Base-by-base conservation (phyloP, 768 basidiomycete genomes). In the Piloderma croceum region DNA sequence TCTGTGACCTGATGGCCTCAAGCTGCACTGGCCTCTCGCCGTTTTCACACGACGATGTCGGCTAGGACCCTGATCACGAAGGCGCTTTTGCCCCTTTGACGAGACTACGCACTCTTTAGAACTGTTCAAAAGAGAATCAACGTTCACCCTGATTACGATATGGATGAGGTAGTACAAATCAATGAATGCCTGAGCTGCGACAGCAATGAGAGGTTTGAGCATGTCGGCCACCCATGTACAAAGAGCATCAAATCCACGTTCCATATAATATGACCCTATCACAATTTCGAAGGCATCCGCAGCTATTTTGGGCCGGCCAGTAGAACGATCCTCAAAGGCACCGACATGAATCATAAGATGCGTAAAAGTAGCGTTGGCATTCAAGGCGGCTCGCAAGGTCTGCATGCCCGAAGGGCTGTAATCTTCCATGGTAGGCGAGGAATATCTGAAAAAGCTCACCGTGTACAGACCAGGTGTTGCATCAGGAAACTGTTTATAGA, bases 221-320 rank as follows among this genome's bases (percentile, higher is more conserved):
- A 65, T 57, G 19, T 62, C 58, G 38, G 53, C 52, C 2, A 68
- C 57, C 68, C 70, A 73, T 3, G 51, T 31, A 33, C 55, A 59
- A 25, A 72, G 62, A 25, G 56, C 59, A 24, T 57, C 49, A 23
- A 63, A 58, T 4, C 72, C 69, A 31, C 52, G 44, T 41, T 74
- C 67, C 38, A 60, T 42, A 48, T 67, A 65, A 42, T 65, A 68
- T 4, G 62, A 63, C n/a, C 63, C 71, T 2, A 73, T 62, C 17
- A 72, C 62, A 9, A 68, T 64, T 48, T 74, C 71, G 48, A 71
- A 69, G 6, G 69, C 61, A 46, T 74, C 74, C 12, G 69, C 73
- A 6, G 57, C 67, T 9, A 57, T 60, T 49, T 71, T 74, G 12
- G 60, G 43, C n/a, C n/a, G n/a, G n/a, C n/a, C n/a, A n/a, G n/a